phyloP scores from a whole-genome alignment of 2,329 filamentous ascomycete species.

The Aciculosporium take region DNA sequence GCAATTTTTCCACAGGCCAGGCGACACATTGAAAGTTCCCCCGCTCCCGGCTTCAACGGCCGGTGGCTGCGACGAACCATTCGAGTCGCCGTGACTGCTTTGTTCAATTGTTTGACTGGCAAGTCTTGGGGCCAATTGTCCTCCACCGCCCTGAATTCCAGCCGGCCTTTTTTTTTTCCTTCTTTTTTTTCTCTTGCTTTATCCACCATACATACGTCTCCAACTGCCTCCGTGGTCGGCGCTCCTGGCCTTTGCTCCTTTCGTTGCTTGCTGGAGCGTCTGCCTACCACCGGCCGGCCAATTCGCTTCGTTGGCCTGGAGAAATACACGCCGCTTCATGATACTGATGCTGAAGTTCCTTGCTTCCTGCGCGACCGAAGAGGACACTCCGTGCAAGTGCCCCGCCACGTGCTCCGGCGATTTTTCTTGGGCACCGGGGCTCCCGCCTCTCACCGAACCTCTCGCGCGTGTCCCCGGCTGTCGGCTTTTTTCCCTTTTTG shows the following conservation, averaged over 20 bases:
- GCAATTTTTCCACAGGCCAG: background rate
- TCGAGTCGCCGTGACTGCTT: too few relatives aligned
- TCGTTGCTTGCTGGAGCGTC: background rate
- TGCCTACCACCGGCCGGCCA: background rate
- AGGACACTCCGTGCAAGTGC: slow-evolving; percentile 2
- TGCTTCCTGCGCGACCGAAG: slow-evolving; percentile 1
- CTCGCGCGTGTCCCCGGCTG: slow-evolving; percentile 1
- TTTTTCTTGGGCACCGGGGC: background rate
- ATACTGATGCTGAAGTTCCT: too few relatives aligned
- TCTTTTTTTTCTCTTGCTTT: too few relatives aligned
- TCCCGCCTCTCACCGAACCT: background rate
- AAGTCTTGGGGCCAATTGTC: slow-evolving; percentile 2
- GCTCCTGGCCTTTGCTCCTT: background rate
- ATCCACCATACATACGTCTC: slow-evolving; percentile 1
- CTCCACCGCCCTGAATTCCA: slow-evolving; percentile 3
- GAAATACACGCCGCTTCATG: background rate
- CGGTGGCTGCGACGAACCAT: too few relatives aligned
- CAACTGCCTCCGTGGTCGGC: slow-evolving; percentile 6
- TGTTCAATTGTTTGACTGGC: background rate
- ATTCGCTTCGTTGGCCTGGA: background rate
- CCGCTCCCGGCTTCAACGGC: slow-evolving; percentile 2
- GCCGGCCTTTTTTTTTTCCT: slow-evolving; percentile 1
- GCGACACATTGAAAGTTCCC: background rate
- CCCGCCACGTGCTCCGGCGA: slow-evolving; percentile 1
- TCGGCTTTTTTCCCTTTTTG: slow-evolving; percentile 7